These are phyloP conservation scores for Cucurbita maxima DNA, from an alignment of 306 rosid genomes.

Conservation along the genomic window DNA sequence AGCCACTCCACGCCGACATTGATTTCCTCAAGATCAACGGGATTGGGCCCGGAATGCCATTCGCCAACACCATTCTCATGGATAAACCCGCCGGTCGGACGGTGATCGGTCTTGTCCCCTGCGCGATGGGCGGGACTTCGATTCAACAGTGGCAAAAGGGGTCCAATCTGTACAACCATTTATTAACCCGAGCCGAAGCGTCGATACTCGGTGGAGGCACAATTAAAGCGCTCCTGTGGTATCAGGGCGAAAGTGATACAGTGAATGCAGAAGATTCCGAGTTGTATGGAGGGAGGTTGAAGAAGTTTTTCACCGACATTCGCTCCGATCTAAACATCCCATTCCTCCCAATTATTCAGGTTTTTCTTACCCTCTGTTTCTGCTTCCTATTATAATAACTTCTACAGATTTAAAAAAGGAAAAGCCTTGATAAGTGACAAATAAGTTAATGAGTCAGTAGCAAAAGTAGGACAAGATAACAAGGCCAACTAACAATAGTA, in stretches of 20 bases:
- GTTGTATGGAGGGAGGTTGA: conserved; percentile 22
- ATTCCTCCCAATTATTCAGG: conserved; percentile 60
- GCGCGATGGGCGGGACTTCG: conserved; percentile 31
- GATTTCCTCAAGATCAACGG: conserved; percentile 13
- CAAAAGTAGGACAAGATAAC: too few species aligned
- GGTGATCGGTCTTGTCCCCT: conserved; percentile 25
- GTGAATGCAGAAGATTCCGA: conserved; percentile 22
- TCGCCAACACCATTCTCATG: conserved; percentile 15
- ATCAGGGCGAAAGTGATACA: conserved; percentile 73
- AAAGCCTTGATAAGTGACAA: too few species aligned
- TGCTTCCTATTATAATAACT: background rate
- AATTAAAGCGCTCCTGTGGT: conserved; percentile 54
- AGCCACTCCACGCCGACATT: conserved; percentile 55
- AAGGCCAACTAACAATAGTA: too few species aligned
- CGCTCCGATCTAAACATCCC: conserved; percentile 53
- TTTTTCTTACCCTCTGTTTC: background rate
- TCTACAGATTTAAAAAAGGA: background rate
- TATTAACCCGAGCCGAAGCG: conserved; percentile 40
- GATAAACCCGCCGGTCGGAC: background rate
- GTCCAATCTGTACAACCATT: conserved; percentile 28
- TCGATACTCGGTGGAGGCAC: conserved; percentile 24
- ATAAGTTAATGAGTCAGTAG: too few species aligned
- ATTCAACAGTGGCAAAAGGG: conserved; percentile 26
- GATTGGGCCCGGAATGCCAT: conserved; percentile 37
- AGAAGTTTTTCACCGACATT: conserved; percentile 37